These are phyloP conservation scores for Extremus antarcticus DNA, from an alignment of 495 filamentous ascomycete species.

Conservation along the genomic window DNA sequence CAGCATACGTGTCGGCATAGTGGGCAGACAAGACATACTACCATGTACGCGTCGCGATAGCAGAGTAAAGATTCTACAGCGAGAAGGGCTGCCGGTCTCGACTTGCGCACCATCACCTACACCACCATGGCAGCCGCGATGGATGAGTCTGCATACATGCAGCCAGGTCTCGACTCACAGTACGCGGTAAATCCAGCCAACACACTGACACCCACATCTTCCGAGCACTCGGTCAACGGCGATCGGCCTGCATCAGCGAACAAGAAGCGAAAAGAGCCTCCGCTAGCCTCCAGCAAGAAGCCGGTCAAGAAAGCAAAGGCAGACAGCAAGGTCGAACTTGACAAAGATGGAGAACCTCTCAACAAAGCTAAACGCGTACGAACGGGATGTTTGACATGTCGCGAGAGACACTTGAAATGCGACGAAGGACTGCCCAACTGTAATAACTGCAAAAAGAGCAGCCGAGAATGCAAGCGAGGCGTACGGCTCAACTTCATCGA, in stretches of 20 bases:
- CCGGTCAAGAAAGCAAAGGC: slow-evolving; percentile 12
- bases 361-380: slow-evolving; percentile 31
- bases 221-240: slow-evolving; percentile 1
- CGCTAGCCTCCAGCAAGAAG: slow-evolving; percentile 3
- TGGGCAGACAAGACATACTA: not conserved
- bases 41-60: not conserved
- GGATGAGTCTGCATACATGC: slow-evolving; percentile 10
- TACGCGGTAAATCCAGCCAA: slow-evolving; percentile 1
- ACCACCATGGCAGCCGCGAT: not conserved
- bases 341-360: slow-evolving; percentile 16
- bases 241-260: not conserved
- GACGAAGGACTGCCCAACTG: slow-evolving; percentile 77
- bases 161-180: slow-evolving; percentile 5
- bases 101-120: not conserved
- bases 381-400: slow-evolving; percentile 35
- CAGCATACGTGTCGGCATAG: not conserved
- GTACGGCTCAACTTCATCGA: slow-evolving; percentile 91
- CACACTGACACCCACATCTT: slow-evolving; percentile 11
- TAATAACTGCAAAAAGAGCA: slow-evolving; percentile 82
- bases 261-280: slow-evolving; percentile 13
- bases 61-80: not conserved
- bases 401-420: slow-evolving; percentile 55
- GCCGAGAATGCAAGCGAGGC: slow-evolving; percentile 72
- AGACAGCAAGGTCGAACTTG: slow-evolving; percentile 11
- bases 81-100: not conserved